Base-by-base conservation (phyloP, 495 filamentous ascomycete species). In the Lasiosphaeriaceae sp. region DNA sequence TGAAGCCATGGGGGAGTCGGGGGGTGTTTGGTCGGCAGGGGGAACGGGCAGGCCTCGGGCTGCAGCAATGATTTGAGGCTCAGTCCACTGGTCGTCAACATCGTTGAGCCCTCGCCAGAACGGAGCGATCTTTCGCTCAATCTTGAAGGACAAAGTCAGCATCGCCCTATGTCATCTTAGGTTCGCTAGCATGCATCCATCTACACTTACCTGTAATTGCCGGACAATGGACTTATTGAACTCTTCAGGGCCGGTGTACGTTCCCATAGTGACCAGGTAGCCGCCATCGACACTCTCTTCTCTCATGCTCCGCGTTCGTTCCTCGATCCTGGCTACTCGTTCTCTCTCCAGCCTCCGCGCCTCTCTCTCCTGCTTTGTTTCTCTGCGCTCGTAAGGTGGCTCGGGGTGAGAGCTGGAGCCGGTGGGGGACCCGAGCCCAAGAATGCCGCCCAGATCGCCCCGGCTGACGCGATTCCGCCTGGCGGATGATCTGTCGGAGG, bases 41-140 rank as follows among this genome's bases (percentile, higher is more conserved):
- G 94, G 93, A 51, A 97, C 87, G 7, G 89, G 83, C 54, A 96
- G 74, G 16, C 90, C 94, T 67, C 90, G 85, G 23, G 89, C 94
- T 20, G 90, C 93, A 39, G 95, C 92, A 68, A 96, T 87, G 16
- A 98, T 83, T 71, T 98, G 93, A 65, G 89, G 83, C 61, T 98
- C 94, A 3, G 90, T 89, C 94, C 94, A 98, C 52, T 87, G 86
- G 41, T 90, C 86, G 4, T 84, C 84, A 60, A 93, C 87, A 63
- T 98, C 93, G 60, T 96, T 88, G 11, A 98, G 77, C 2, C 95
- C 94, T 70, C 88, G 86, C 88, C 92, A 98, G 65, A 98, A 97
- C 0, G 94, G 94, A 21, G 94, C 93, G 54, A 98, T 71, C 56
- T 89, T 86, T 56, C 94, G 84, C 72, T 97, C 94, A 69, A 97